Percentiles rank a stretch among this genome's conserved stretches.
Evolutionary conservation across 1,284 basidiomycete genomes (phyloP).

Genomic region (Termitomyces sp.): DNA sequence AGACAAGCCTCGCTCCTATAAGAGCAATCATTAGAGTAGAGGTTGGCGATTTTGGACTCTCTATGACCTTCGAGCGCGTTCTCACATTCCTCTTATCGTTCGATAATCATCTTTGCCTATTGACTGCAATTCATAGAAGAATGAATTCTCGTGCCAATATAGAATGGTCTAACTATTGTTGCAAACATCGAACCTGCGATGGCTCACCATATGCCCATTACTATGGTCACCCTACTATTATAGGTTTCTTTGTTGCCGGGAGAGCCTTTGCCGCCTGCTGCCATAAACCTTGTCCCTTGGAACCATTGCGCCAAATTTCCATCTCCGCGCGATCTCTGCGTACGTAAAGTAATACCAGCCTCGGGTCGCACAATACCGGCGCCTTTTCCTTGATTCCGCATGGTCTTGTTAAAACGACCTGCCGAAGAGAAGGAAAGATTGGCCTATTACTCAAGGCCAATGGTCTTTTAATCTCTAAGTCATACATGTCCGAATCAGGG

Average conservation of each 20-base stretch:
- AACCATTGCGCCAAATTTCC: constrained; percentile 17
- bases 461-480: constrained; percentile 2
- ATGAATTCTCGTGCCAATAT: neutral
- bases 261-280: constrained; percentile 10
- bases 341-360: constrained; percentile 13
- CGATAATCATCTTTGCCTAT: too few species aligned
- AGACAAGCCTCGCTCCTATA: neutral
- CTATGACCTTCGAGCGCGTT: too few species aligned
- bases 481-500: neutral
- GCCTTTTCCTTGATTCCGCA: constrained; percentile 10
- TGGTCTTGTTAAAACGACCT: constrained; percentile 17
- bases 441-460: constrained; percentile 7
- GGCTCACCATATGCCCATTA: neutral
- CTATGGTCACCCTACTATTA: neutral
- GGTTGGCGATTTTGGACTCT: neutral
- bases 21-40: neutral
- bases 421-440: constrained; percentile 17
- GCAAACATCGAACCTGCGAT: neutral
- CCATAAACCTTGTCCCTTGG: constrained; percentile 17
- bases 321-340: constrained; percentile 17
- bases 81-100: too few species aligned
- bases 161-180: neutral
- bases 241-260: constrained; percentile 4
- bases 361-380: constrained; percentile 8
- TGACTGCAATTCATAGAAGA: neutral